These are phyloP conservation scores for Amanita subjunquillea DNA, from an alignment of 768 basidiomycete genomes.

Conservation along the genomic window DNA sequence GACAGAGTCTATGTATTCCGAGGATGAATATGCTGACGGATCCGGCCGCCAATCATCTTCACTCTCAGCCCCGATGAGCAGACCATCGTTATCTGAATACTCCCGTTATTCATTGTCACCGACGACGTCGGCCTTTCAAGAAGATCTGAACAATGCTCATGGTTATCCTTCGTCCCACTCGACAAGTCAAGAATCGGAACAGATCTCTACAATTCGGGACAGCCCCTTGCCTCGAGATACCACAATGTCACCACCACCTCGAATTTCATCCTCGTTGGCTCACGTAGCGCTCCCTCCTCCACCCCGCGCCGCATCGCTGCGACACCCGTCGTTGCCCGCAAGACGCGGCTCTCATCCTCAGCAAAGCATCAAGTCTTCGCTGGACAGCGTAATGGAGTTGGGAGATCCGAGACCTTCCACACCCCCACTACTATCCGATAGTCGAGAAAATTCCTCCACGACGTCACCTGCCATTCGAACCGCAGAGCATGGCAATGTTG, in stretches of 20 bases:
- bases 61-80: constrained; percentile 35
- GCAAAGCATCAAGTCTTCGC: background rate
- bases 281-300: constrained; percentile 51
- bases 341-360: constrained; percentile 1
- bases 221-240: constrained; percentile 25
- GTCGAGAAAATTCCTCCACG: constrained; percentile 15
- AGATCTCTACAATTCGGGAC: constrained; percentile 11
- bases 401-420: constrained; percentile 32
- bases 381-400: constrained; percentile 23
- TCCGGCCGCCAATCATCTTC: constrained; percentile 35
- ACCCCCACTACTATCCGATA: constrained; percentile 27
- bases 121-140: constrained; percentile 73
- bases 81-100: constrained; percentile 56
- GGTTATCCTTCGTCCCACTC: constrained; percentile 14
- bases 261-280: constrained; percentile 51
- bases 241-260: constrained; percentile 48
- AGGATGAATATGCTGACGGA: constrained; percentile 25
- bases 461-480: constrained; percentile 31
- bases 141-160: constrained; percentile 30
- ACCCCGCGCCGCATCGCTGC: constrained; percentile 19
- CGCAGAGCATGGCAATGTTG: constrained; percentile 30
- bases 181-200: constrained; percentile 18
- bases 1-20: constrained; percentile 23
- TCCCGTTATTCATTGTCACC: constrained; percentile 54
- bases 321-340: background rate